A percentile compares a stretch with the other conserved stretches of the same genome.
phyloP scores from a whole-genome alignment of 805 yeast species.

The Brettanomyces custersianus region DNA sequence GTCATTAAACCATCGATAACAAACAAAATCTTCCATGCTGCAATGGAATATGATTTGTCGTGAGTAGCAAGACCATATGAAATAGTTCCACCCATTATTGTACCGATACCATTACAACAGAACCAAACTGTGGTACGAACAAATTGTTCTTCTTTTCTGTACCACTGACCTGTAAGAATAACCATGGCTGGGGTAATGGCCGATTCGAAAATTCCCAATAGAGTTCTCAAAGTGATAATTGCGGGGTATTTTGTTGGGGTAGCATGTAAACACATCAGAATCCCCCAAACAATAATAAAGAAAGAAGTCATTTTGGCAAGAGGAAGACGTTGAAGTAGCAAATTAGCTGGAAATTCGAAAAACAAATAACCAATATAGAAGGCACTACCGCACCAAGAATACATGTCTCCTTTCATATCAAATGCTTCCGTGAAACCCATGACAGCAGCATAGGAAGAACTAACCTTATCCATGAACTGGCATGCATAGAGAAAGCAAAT shows the following conservation, averaged over 20 bases:
- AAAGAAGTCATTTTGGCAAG: slow-evolving; percentile 34
- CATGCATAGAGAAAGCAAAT: slow-evolving; percentile 31
- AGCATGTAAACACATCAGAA: slow-evolving; percentile 36
- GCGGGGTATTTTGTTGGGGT: slow-evolving; percentile 30
- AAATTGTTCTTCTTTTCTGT: slow-evolving; percentile 40
- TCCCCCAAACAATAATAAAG: slow-evolving; percentile 28
- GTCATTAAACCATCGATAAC: slow-evolving; percentile 53
- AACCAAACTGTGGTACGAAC: slow-evolving; percentile 24
- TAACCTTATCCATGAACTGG: slow-evolving; percentile 33
- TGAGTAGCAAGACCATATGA: slow-evolving; percentile 34
- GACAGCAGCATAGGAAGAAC: slow-evolving; percentile 36
- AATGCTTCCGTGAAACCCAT: slow-evolving; percentile 28
- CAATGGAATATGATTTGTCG: slow-evolving; percentile 21
- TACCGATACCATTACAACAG: slow-evolving; percentile 35
- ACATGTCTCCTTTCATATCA: slow-evolving; percentile 26
- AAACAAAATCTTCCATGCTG: slow-evolving; percentile 53
- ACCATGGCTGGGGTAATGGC: slow-evolving; percentile 46
- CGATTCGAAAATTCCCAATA: slow-evolving; percentile 44
- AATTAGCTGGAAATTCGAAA: slow-evolving; percentile 36
- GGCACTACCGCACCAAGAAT: slow-evolving; percentile 35
- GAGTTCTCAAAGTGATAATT: slow-evolving; percentile 36
- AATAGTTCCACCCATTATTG: slow-evolving; percentile 40
- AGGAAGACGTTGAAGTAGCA: slow-evolving; percentile 41
- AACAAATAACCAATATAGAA: slow-evolving; percentile 39
- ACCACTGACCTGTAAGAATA: slow-evolving; percentile 43